Percentiles rank a stretch among this genome's conserved stretches.
Evolutionary conservation across 306 rosid genomes (phyloP).

Genomic region (Senna tora): DNA sequence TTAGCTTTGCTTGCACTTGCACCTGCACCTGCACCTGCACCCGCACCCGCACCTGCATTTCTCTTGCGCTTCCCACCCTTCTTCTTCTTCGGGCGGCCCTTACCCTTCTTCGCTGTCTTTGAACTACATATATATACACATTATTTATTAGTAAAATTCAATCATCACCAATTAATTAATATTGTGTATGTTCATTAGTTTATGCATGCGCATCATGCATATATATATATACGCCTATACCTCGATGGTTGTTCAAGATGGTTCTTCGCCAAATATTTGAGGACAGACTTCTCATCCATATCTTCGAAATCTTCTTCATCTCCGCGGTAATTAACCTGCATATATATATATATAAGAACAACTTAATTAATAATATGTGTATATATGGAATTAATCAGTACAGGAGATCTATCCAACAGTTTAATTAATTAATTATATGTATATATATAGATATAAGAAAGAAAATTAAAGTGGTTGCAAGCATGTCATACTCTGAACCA

Average conservation of each 20-base stretch:
- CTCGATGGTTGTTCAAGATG: neutral
- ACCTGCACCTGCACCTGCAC: no score
- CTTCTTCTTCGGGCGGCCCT: neutral
- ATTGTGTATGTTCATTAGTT: no score
- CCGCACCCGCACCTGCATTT: no score
- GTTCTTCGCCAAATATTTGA: neutral
- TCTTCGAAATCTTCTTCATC: neutral
- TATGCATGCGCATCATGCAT: no score
- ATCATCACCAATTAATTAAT: no score
- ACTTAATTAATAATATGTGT: neutral
- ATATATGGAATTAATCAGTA: no score
- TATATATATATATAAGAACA: neutral
- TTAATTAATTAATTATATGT: no score
- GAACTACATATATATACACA: neutral
- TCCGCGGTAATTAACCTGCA: neutral
- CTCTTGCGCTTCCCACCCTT: neutral
- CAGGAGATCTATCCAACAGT: constrained; percentile 11
- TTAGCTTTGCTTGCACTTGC: no score
- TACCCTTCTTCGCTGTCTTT: neutral
- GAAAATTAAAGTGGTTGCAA: neutral
- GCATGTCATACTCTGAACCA: constrained; percentile 14
- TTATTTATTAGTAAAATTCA: neutral
- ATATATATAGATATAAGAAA: no score
- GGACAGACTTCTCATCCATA: neutral
- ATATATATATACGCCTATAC: no score